Evolutionary conservation across 164 flowering plant genomes (phyloP), one percentile per base, ranked within the genome.

Genomic region (Berberis vulgaris): DNA sequence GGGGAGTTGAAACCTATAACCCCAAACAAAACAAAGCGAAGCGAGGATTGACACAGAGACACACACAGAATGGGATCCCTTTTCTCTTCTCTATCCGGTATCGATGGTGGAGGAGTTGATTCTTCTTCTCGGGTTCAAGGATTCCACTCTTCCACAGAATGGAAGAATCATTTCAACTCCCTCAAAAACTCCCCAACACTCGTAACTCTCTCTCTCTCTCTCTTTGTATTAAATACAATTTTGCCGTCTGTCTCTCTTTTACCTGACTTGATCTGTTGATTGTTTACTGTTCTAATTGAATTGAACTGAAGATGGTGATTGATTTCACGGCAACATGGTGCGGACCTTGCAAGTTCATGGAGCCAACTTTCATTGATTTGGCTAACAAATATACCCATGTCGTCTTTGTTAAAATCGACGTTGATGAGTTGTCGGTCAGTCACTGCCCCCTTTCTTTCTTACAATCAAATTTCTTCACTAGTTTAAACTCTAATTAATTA

Each of bases 281-380:
- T 6, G 43, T 26, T 26, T 26, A 26, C 26, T 26, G 26, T 26
- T 26, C 26, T 26, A 26, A 26, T 26, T 26, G 26, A 26, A 26
- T 26, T 26, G 26, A 26, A 11, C n/a, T 26, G 45, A 49, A 81
- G 85, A 67, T 80, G 71, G 86, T 80, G 68, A 82, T 92, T 3
- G 91, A 92, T 71, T 92, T 92, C 73, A 55, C 87, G 3, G 96
- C 93, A 1, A 52, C 86, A 0, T 92, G 96, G 98, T 92, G 96
- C 58, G 93, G 93, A 3, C 98, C 98, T 5, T 92, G 96, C 74
- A 79, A 64, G 76, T 42, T 81, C 55, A 83, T 92, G 73, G 87
- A 75, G 69, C 96, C 95, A n/a, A 71, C 42, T 0, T 6, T 92
- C 13, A 12, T 65, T 1, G 78, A 68, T 11, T 62, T 89, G 83